Conservation (phyloP, 208 protist genomes). For the Naegleria gruberi region DNA sequence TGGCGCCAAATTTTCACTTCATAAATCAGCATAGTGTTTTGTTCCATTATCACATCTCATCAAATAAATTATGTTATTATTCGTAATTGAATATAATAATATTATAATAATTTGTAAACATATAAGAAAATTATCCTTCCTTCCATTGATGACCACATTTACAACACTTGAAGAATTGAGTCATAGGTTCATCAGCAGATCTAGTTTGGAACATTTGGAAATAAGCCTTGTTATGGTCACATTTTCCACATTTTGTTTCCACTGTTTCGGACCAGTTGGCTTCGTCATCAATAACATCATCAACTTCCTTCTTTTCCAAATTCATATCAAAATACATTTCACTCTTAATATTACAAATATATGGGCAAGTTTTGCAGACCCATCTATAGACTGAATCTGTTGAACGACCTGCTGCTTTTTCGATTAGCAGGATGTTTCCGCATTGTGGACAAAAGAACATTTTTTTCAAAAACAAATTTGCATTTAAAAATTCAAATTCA, state of each 20-base stretch:
- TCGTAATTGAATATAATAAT: too few relatives aligned
- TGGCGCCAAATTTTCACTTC: too few relatives aligned
- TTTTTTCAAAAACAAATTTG: too few relatives aligned
- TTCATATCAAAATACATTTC: background rate
- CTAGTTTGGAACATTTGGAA: slow-evolving; percentile 23
- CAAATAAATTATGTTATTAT: too few relatives aligned
- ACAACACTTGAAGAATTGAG: slow-evolving; percentile 29
- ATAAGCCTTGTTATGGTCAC: slow-evolving; percentile 2
- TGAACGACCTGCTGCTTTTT: background rate
- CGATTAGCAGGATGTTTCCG: background rate
- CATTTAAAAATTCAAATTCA: too few relatives aligned
- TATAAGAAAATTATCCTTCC: background rate
- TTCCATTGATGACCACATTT: slow-evolving; percentile 29
- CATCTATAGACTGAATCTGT: background rate
- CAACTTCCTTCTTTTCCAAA: slow-evolving; percentile 26
- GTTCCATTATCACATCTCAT: too few relatives aligned
- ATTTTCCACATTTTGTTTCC: slow-evolving; percentile 22
- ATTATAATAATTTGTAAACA: too few relatives aligned
- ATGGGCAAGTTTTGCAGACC: slow-evolving; percentile 17
- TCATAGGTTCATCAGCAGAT: slow-evolving; percentile 30
- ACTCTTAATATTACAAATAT: background rate
- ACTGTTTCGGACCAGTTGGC: slow-evolving; percentile 6
- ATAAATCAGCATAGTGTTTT: too few relatives aligned
- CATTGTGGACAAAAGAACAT: slow-evolving; percentile 20
- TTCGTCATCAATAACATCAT: slow-evolving; percentile 23